A percentile compares a stretch with the other conserved stretches of the same genome.
phyloP scores from a whole-genome alignment of 106 monocot genomes.

The Chionographis japonica region DNA sequence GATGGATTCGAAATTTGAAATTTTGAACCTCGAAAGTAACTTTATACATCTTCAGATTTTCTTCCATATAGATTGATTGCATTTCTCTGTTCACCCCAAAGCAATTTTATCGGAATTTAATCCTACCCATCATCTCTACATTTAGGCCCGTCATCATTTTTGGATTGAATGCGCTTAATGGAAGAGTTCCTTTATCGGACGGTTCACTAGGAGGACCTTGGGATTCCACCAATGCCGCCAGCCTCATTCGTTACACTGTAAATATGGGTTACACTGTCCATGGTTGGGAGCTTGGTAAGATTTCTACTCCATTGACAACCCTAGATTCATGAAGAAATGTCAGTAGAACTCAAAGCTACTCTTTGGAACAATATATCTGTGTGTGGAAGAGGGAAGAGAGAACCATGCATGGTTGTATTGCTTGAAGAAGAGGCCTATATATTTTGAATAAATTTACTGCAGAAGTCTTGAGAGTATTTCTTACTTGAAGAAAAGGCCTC shows the following conservation, averaged over 20 bases:
- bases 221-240: slow-evolving; percentile 78
- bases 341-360: neutral
- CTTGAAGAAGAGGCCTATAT: no score
- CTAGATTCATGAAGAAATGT: neutral
- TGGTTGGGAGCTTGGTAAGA: slow-evolving; percentile 96
- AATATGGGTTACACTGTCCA: slow-evolving; percentile 63
- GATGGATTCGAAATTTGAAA: no score
- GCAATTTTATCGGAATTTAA: neutral
- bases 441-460: no score
- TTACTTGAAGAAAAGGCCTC: no score
- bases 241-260: slow-evolving; percentile 68
- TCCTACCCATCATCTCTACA: neutral
- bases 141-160: slow-evolving; percentile 67
- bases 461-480: no score
- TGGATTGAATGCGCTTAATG: slow-evolving; percentile 86
- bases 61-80: no score
- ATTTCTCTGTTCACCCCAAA: no score
- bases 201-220: slow-evolving; percentile 81
- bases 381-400: no score
- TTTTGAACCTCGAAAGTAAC: no score
- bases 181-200: slow-evolving; percentile 53
- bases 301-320: neutral
- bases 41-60: neutral
- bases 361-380: no score
- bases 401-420: no score